phyloP scores from a whole-genome alignment of 495 filamentous ascomycete genomes.

The Mytilinidion resinicola region DNA sequence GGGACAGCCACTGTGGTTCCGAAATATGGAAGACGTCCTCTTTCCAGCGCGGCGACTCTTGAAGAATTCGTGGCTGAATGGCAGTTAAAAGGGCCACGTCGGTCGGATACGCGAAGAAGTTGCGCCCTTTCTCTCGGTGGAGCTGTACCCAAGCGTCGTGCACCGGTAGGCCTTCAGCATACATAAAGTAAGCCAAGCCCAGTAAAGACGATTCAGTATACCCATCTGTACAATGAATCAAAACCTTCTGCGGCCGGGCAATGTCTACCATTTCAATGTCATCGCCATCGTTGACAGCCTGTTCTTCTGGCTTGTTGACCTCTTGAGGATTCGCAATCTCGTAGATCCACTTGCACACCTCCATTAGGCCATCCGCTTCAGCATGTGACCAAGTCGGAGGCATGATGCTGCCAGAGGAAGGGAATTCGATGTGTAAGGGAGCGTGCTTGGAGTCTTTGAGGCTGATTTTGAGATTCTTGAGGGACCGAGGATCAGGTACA shows the following conservation, averaged over 20 bases:
- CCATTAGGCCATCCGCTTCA: slow-evolving; percentile 75
- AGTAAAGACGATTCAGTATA: slow-evolving; percentile 92
- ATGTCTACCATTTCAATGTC: slow-evolving; percentile 40
- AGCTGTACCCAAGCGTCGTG: slow-evolving; percentile 81
- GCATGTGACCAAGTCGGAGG: slow-evolving; percentile 70
- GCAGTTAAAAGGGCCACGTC: slow-evolving; percentile 73
- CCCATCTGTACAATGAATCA: slow-evolving; percentile 91
- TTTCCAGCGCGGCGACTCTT: slow-evolving; percentile 40
- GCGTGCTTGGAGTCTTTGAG: slow-evolving; percentile 35
- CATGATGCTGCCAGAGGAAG: slow-evolving; percentile 84
- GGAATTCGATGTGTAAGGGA: slow-evolving; percentile 68
- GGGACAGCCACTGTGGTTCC: slow-evolving; percentile 72
- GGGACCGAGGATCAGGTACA: slow-evolving; percentile 49
- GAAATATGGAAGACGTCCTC: slow-evolving; percentile 16
- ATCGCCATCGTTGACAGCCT: slow-evolving; percentile 30
- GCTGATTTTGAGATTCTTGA: slow-evolving; percentile 54
- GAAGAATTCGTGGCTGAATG: slow-evolving; percentile 66
- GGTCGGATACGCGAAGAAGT: slow-evolving; percentile 92
- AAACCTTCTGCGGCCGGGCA: slow-evolving; percentile 46
- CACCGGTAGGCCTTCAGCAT: slow-evolving; percentile 69
- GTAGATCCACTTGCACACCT: slow-evolving; percentile 85
- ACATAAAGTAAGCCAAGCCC: slow-evolving; percentile 85
- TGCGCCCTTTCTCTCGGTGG: slow-evolving; percentile 72
- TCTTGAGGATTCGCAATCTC: slow-evolving; percentile 57
- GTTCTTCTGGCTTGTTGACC: slow-evolving; percentile 32